Base-by-base conservation (phyloP, 2,329 filamentous ascomycete genomes). In the Beauveria asiatica region DNA sequence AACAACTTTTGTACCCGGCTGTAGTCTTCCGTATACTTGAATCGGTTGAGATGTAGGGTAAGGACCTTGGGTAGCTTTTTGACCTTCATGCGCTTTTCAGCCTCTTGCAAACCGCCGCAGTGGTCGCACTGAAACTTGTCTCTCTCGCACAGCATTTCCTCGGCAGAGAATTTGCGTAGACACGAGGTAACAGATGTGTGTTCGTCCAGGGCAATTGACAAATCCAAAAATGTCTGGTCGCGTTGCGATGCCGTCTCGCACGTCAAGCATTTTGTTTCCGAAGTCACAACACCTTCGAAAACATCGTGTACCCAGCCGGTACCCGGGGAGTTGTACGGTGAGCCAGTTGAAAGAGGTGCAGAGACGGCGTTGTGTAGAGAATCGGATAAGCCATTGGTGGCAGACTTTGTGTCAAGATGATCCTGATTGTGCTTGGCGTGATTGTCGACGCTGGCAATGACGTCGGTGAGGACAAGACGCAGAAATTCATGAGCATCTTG, bases 111-210 rank as follows among this genome's bases (percentile, higher is more conserved):
- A 3, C 94, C 94, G 57, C 94, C 94, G 67, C 94, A 99, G 67
- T 92, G 92, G 72, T 99, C 94, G 75, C 94, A 99, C 70, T 99
- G 93, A 66, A 99, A 99, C 71, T 99, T 99, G 78, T 99, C 97
- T 62, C 92, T 84, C 76, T 99, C 94, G 70, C 94, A 97, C 61
- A 99, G 82, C 91, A 97, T 97, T 74, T 99, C 94, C 69, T 97
- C 94, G 50, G 94, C 92, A 0, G 94, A 99, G 69, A 99, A 99
- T 68, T 97, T 96, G 62, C 90, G 84, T 64, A 99, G 76, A 71
- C 94, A 99, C 27, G 94, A 93, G 3, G 94, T 97, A 3, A 99
- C 94, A 0, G 94, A 99, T 0, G 92, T 92, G 71, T 97, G 92
- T 69, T 97, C 88, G 65, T 96, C 92, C 13, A 99, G 78, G 73